Conservation (phyloP, 1,284 basidiomycete genomes). For the Earliella scabrosa region DNA sequence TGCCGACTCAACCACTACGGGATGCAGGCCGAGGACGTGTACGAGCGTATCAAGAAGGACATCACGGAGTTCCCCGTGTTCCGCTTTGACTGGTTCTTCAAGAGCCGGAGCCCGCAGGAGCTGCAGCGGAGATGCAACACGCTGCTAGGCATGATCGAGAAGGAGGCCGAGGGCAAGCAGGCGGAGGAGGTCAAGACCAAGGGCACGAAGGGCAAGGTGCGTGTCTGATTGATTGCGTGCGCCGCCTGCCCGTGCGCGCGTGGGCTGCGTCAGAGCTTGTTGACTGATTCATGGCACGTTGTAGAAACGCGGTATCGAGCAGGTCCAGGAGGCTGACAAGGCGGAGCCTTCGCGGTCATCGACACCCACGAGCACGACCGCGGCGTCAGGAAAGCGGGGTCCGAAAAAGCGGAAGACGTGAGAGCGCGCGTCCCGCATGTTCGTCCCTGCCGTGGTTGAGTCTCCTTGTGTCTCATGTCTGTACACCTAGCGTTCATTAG, state of each 20-base stretch:
- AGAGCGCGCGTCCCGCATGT: background rate
- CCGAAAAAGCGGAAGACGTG: conserved; percentile 38
- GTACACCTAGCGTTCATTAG: conserved; percentile 10
- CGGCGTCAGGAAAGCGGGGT: conserved; percentile 48
- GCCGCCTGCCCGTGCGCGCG: too few relatives aligned
- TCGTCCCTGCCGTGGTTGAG: background rate
- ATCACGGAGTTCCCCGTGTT: conserved; percentile 97
- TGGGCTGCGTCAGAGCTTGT: background rate
- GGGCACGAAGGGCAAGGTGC: conserved; percentile 62
- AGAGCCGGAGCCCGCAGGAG: conserved; percentile 92
- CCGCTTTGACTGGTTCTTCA: conserved; percentile 99
- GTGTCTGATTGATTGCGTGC: too few relatives aligned
- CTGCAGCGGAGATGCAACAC: conserved; percentile 91
- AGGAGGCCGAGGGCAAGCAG: conserved; percentile 75
- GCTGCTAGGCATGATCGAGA: conserved; percentile 89
- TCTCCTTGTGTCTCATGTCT: conserved; percentile 4
- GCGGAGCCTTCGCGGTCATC: conserved; percentile 60
- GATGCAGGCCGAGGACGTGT: conserved; percentile 90
- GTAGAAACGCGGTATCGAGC: conserved; percentile 71
- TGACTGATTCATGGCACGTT: conserved; percentile 1
- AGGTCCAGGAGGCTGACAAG: conserved; percentile 60
- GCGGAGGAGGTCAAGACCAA: conserved; percentile 71
- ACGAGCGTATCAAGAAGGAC: conserved; percentile 96
- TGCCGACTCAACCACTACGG: conserved; percentile 93
- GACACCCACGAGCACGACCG: conserved; percentile 52